A percentile compares a stretch with the other conserved stretches of the same genome.
These are phyloP conservation scores for Dalbergia cochinchinensis DNA, from an alignment of 306 rosid species.

Conservation along the genomic window DNA sequence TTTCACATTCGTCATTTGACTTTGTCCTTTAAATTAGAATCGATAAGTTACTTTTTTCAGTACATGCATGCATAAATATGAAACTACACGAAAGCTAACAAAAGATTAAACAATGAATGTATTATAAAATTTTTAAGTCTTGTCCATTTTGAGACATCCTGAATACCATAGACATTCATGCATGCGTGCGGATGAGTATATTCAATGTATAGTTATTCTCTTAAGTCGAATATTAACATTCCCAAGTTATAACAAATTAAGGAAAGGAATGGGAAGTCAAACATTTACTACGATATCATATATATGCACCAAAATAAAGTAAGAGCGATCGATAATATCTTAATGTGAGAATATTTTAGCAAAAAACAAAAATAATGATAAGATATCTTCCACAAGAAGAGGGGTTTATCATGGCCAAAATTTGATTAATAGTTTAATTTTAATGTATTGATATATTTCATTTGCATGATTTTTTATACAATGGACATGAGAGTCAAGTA, in stretches of 20 bases:
- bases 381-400: too few relatives aligned
- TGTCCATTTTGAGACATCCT: not conserved
- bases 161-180: not conserved
- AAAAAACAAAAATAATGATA: too few relatives aligned
- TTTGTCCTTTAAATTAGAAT: not conserved
- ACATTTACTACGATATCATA: too few relatives aligned
- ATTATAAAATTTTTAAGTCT: not conserved
- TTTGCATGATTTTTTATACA: too few relatives aligned
- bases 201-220: not conserved
- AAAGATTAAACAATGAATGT: not conserved
- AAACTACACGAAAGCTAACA: conserved; percentile 1
- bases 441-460: too few relatives aligned
- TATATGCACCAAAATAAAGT: not conserved
- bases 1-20: not conserved
- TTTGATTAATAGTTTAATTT: too few relatives aligned
- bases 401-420: too few relatives aligned
- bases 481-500: too few relatives aligned
- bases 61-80: not conserved
- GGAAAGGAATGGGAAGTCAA: not conserved
- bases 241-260: not conserved
- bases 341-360: too few relatives aligned
- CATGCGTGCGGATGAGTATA: not conserved
- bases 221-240: not conserved
- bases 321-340: not conserved
- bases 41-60: not conserved